Evolutionary conservation across 768 basidiomycete genomes (phyloP), one percentile per base, ranked within the genome.

Genomic region (Phlegmacium glaucopus): DNA sequence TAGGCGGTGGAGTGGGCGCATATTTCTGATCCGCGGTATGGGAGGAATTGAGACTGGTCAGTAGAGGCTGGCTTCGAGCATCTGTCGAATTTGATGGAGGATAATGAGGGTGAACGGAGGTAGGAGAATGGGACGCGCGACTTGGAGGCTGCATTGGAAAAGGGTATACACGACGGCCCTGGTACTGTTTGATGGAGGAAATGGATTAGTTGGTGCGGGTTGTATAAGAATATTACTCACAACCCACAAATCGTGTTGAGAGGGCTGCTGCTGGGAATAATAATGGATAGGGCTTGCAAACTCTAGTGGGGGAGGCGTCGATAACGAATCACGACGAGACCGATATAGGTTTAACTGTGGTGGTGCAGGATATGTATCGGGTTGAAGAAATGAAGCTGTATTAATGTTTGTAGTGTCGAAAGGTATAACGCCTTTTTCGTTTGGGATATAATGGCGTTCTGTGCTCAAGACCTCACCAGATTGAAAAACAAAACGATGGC

Each of bases 401-500:
- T 22, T 22, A 22, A 22, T 22, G 22, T 5, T 5, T 6, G 59
- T 49, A 8, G 61, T 59, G 38, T 77, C 73, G 47, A 69, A 64
- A 11, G 75, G 71, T 17, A 77, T 66, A 13, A 87, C 78, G 18
- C 85, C 85, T 22, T 76, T 77, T 61, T 90, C 87, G 49, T 77
- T 72, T 29, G 66, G 66, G 47, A 87, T 67, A 53, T 87, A 83
- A 56, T 76, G 74, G 36, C 87, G 78, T 58, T 86, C 84, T 22
- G 76, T 76, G 8, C 79, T 78, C 18, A 64, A 54, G 44, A 90
- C 79, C 64, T 85, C 84, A 52, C 64, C 76, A 34, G 84, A 85
- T 69, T 92, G 88, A 63, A 92, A 93, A 29, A 93, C 90, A 63
- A 88, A 93, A 26, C 88, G 81, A 62, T 91, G 89, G 8, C 88